These are phyloP conservation scores for Penicillium sumatraense DNA, from an alignment of 2,329 filamentous ascomycete genomes.

Conservation along the genomic window DNA sequence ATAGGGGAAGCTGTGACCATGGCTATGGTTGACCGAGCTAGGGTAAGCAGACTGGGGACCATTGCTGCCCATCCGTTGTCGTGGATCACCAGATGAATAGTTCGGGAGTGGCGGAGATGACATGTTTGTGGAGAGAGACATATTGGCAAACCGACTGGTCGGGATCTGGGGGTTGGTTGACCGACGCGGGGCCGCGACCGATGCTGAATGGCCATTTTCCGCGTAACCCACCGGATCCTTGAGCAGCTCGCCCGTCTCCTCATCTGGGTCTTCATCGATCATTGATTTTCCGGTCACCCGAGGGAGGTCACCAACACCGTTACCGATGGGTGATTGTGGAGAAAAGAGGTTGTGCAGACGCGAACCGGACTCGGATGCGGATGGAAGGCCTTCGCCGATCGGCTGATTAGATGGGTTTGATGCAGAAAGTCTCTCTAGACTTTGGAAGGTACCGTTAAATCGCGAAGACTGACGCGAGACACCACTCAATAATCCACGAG, in stretches of 20 bases:
- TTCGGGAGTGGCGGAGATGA: slow-evolving; percentile 60
- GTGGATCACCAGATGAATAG: slow-evolving; percentile 55
- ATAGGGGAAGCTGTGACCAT: slow-evolving; percentile 60
- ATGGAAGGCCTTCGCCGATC: slow-evolving; percentile 57
- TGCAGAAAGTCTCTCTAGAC: slow-evolving; percentile 62
- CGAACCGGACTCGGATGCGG: slow-evolving; percentile 52
- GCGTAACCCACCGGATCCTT: slow-evolving; percentile 70
- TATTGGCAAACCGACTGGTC: slow-evolving; percentile 67
- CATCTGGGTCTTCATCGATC: slow-evolving; percentile 67
- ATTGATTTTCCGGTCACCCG: slow-evolving; percentile 64
- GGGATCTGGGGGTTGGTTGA: slow-evolving; percentile 75
- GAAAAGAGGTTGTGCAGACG: slow-evolving; percentile 63
- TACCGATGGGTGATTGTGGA: slow-evolving; percentile 63
- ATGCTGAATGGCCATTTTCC: slow-evolving; percentile 65
- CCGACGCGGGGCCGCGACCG: slow-evolving; percentile 57
- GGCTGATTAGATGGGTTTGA: slow-evolving; percentile 47
- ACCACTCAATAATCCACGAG: slow-evolving; percentile 37
- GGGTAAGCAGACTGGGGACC: slow-evolving; percentile 62
- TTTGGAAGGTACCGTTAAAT: slow-evolving; percentile 66
- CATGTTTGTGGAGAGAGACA: slow-evolving; percentile 74
- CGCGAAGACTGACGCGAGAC: slow-evolving; percentile 59
- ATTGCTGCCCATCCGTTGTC: slow-evolving; percentile 51
- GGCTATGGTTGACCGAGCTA: slow-evolving; percentile 58
- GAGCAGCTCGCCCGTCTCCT: slow-evolving; percentile 65
- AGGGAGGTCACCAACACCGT: slow-evolving; percentile 56